Evolutionary conservation across 352 stramenopile species (phyloP), one percentile per base, ranked within the genome.

Genomic region (Thraustotheca clavata): DNA sequence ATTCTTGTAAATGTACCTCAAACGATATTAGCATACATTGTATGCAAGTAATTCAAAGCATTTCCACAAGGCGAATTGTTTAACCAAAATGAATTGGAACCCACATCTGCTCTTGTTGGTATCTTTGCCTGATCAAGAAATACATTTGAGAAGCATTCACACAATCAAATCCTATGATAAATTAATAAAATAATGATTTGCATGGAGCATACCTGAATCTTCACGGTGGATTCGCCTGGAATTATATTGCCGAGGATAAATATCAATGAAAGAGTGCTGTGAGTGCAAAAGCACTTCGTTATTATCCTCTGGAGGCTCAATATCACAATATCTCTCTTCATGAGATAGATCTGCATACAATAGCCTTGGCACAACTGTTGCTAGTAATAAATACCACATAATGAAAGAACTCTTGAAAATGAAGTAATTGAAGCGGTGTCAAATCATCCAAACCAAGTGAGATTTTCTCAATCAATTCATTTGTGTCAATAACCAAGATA

Each of bases 361-460:
- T 24, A 92, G 55, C 48, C 88, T 88, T 0, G 85, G 85, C 36
- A 88, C 81, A 47, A 94, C 85, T 0, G 85, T 94, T 47, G 83
- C 85, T 91, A 5, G 83, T 91, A 20, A 94, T 73, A 62, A 94
- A 94, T 41, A 94, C 81, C 31, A 94, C 79, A 59, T 94, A 94
- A 76, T 94, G 85, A 74, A 94, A 94, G 57, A 94, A 92, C 68
- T 94, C 85, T 72, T 90, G 89, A 55, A 94, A 88, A 62, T 92
- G 85, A 14, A 94, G 80, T 54, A 87, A 77, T 55, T 90, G 79
- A 1, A 70, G 71, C 4, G 61, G 52, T 2, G 79, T 78, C 38
- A 94, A 75, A 0, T 73, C 39, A 43, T 80, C 69, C 9, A 78
- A 59, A 22, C 74, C 68, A 26, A 76, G 69, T 4, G 38, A 66